Base-by-base conservation (phyloP, 139 green algal species). In the Picochlorum costavermella region DNA sequence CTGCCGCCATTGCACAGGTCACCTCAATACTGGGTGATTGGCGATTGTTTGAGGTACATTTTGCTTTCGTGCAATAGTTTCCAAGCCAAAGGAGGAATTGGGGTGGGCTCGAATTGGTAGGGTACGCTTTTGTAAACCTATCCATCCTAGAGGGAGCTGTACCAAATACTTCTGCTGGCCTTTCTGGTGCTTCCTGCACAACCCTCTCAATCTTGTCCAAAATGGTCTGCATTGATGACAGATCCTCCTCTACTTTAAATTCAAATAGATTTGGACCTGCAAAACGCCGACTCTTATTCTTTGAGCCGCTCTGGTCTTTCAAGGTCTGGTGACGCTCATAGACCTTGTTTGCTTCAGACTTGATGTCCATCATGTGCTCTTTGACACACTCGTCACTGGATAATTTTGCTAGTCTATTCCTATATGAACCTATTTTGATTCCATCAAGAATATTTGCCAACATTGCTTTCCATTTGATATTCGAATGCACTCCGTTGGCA, bases 181-280 rank as follows among this genome's bases (percentile, higher is more conserved):
- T 29, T 20, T 14, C 5, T 31, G 31, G 25, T 50, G 12, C 40
- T 9, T 23, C n/a, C n/a, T 53, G 46, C 46, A 53, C 46, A 10
- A 53, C 46, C n/a, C n/a, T 53, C n/a, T 53, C 46, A 26, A 53
- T 23, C 16, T 53, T 28, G n/a, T 53, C n/a, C 46, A 53, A 14
- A 53, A 53, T 53, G n/a, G 16, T 53, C 46, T 53, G 46, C 17
- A 20, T 53, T 20, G 46, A 53, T 53, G 10, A 10, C 6, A 53
- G 46, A 53, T 53, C 46, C n/a, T 20, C 46, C 1, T 53, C 46
- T 12, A 6, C 46, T 23, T 23, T 53, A 2, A 53, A 8, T 53
- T 53, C 46, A 23, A 53, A 53, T 23, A 53, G 0, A 0, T 53
- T 20, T 9, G 5, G 46, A 11, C 46, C 46, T 28, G 46, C 9